phyloP scores from a whole-genome alignment of 2,329 filamentous ascomycete species.

The Fusarium sp. region DNA sequence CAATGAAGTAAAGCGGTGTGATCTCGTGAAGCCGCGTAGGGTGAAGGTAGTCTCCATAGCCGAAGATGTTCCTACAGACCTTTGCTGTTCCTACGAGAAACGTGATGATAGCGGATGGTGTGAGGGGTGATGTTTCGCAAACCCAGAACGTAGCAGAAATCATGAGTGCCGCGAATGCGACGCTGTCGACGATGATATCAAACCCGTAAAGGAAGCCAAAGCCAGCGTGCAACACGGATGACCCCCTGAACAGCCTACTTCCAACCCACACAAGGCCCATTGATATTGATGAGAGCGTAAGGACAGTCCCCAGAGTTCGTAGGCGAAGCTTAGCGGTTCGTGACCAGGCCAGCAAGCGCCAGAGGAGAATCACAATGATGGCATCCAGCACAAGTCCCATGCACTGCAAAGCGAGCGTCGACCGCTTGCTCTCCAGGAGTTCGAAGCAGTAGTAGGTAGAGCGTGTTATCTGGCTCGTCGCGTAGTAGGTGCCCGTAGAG shows the following conservation, averaged over 20 bases:
- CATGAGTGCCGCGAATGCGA: slow-evolving; percentile 59
- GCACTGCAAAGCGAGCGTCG: slow-evolving; percentile 57
- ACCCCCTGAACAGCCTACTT: slow-evolving; percentile 47
- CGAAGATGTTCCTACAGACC: slow-evolving; percentile 52
- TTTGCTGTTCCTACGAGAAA: slow-evolving; percentile 57
- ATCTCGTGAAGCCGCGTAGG: slow-evolving; percentile 53
- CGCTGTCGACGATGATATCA: slow-evolving; percentile 62
- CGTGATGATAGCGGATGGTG: slow-evolving; percentile 58
- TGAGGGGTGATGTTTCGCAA: slow-evolving; percentile 60
- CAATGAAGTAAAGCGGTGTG: slow-evolving; percentile 55
- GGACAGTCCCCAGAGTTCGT: slow-evolving; percentile 58
- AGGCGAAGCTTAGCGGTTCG: slow-evolving; percentile 62
- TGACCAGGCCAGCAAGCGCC: slow-evolving; percentile 65
- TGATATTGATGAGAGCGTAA: slow-evolving; percentile 56
- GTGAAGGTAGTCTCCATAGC: slow-evolving; percentile 61
- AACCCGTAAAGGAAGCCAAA: slow-evolving; percentile 62
- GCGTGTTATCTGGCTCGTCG: slow-evolving; percentile 53
- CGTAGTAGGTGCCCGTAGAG: slow-evolving; percentile 57
- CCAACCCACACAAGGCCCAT: slow-evolving; percentile 55
- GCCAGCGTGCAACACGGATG: slow-evolving; percentile 44
- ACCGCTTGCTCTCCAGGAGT: slow-evolving; percentile 54
- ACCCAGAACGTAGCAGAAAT: slow-evolving; percentile 61
- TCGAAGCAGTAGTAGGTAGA: slow-evolving; percentile 67
- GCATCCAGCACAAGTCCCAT: slow-evolving; percentile 61
- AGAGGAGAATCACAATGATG: slow-evolving; percentile 60